Percentiles rank a stretch among this genome's conserved stretches.
phyloP scores from a whole-genome alignment of 176 grass and related monocot genomes.

The maize (Zea mays) region DNA sequence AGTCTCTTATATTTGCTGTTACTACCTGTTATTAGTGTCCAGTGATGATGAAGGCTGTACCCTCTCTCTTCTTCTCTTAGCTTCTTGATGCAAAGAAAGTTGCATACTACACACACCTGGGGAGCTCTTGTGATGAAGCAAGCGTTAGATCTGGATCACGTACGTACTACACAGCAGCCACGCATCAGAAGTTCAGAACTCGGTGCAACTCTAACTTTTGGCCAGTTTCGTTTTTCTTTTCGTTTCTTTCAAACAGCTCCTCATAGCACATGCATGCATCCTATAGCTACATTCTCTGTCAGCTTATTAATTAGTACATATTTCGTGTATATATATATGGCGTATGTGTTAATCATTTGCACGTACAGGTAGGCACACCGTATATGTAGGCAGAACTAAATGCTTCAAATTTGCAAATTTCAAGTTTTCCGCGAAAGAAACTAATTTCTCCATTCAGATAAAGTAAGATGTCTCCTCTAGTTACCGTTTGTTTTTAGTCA shows the following conservation, averaged over 20 bases:
- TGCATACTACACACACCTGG: neutral
- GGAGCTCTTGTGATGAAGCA: neutral
- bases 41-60: slow-evolving; percentile 37
- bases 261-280: neutral
- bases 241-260: neutral
- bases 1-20: neutral
- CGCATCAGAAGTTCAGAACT: neutral
- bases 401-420: no score
- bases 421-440: no score
- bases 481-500: no score
- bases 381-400: no score
- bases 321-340: no score
- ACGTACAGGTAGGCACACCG: no score
- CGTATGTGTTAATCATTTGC: no score
- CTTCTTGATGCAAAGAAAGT: slow-evolving; percentile 32
- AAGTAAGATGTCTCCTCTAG: no score
- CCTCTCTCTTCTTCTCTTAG: slow-evolving; percentile 59
- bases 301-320: no score
- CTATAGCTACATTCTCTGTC: neutral
- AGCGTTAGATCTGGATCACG: neutral
- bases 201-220: neutral
- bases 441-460: no score
- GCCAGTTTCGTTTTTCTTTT: slow-evolving; percentile 2
- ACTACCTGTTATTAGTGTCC: neutral
- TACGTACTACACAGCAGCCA: no score